Evolutionary conservation across 2,329 filamentous ascomycete genomes (phyloP), one percentile per base, ranked within the genome.

Genomic region (Aspergillus neotritici): DNA sequence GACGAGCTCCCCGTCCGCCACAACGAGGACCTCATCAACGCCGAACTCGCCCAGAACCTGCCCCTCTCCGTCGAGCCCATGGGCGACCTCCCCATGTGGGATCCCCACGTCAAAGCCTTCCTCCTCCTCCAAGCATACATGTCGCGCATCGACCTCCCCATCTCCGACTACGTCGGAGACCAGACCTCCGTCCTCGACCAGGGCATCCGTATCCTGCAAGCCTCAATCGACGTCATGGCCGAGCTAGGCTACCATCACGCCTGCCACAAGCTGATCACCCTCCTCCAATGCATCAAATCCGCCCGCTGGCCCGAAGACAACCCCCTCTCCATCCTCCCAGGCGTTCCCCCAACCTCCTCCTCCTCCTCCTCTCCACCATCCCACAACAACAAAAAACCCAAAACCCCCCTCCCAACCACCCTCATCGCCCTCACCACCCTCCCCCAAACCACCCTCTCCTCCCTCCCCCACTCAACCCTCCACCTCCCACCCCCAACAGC

Each of bases 1-100:
- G 90, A 98, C 62, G 94, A 98, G 69, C 81, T 98, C 0, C 93
- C 93, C 0, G 93, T 98, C 16, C 87, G 93, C 5, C 93, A 98
- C 70, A 98, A 98, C 61, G 93, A 98, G 69, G 94, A 98, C 61
- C 80, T 98, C 34, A 89, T 98, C 73, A 98, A 98, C 62, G 86
- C 80, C 4, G 88, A 96, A 54, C 76, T 98, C 3, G 88, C 89
- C 5, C 80, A 82, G 45, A 88, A 89, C 49, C 72, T 98, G 1
- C 87, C 89, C 0, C 80, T 93, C 40, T 68, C 75, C 25, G 78
- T 76, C 4, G 77, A 81, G 13, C 65, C 69, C 13, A 75, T 83
- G 55, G 83, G 82, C 5, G 58, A 64, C 8, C 71, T 96, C 32
- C 91, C 91, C 1, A 86, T 98, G 83, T 98, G 93, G 93, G 93